Evolutionary conservation across 2,329 filamentous ascomycete species (phyloP).

Genomic region (Mycocentrospora acerina): DNA sequence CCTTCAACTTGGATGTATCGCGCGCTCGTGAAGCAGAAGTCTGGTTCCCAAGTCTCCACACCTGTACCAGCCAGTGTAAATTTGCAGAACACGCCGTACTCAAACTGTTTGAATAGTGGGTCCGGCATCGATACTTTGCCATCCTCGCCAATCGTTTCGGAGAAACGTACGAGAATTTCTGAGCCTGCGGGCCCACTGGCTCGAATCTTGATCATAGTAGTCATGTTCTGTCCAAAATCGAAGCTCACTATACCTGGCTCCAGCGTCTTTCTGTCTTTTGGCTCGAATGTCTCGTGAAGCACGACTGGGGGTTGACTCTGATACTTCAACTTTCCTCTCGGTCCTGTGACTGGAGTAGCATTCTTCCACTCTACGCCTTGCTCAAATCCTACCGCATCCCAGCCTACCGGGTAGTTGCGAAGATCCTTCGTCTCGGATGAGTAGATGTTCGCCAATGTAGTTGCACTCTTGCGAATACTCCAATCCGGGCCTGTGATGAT

Average conservation of each 20-base stretch:
- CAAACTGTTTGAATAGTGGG: constrained; percentile 43
- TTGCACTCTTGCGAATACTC: constrained; percentile 43
- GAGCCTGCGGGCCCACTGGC: constrained; percentile 29
- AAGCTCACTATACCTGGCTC: constrained; percentile 29
- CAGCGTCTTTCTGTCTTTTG: constrained; percentile 18
- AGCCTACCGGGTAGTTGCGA: constrained; percentile 38
- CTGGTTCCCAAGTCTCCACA: constrained; percentile 42
- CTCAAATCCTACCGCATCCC: constrained; percentile 31
- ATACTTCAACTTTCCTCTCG: constrained; percentile 43
- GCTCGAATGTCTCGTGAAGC: constrained; percentile 41
- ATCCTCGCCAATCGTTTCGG: constrained; percentile 32
- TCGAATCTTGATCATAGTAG: constrained; percentile 33
- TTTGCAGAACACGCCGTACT: constrained; percentile 44
- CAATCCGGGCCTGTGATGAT: constrained; percentile 44
- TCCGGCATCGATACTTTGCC: constrained; percentile 46
- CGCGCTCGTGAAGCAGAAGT: constrained; percentile 48
- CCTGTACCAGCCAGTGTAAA: constrained; percentile 36
- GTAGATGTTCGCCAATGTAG: constrained; percentile 45
- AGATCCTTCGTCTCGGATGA: constrained; percentile 45
- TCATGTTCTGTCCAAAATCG: constrained; percentile 39
- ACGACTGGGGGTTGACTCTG: constrained; percentile 45
- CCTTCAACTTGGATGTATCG: constrained; percentile 48
- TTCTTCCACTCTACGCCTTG: constrained; percentile 34
- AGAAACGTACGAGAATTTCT: constrained; percentile 34
- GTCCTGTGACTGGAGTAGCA: constrained; percentile 44